Evolutionary conservation across 352 stramenopile species (phyloP), one percentile per base, ranked within the genome.

Genomic region (Globisporangium iwayamae): DNA sequence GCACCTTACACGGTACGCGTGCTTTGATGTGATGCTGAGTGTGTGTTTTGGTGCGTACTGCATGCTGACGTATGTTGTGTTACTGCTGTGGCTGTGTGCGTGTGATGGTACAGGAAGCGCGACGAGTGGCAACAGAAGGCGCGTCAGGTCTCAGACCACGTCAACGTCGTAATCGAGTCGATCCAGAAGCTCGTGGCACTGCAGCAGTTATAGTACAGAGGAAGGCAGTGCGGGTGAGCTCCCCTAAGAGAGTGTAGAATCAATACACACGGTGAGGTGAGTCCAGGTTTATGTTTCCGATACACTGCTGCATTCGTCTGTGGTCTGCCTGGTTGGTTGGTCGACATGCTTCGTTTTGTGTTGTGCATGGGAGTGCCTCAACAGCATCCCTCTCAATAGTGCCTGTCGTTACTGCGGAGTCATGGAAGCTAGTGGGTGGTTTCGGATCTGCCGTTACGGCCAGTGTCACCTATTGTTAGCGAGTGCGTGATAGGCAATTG

Each of bases 181-280:
- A 91, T 93, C 68, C 79, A 90, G 60, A 81, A 91, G 63, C 83
- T 92, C 55, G 85, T 75, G 32, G 64, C 74, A 4, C 75, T 93
- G 30, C 79, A 91, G 60, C 76, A 76, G 22, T 16, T 61, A 55
- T 67, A 62, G 28, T 30, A 39, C 25, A 14, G 25, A 25, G 28
- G 16, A 18, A 34, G 6, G 28, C 50, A 56, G 14, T 14, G 6
- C 22, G 1, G 28, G 48, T 52, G 46, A 18, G 32, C 2, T 13
- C 16, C 14, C 14, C 11, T 20, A 51, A 30, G 11, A 36, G 7
- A 13, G 34, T 45, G 41, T 16, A 47, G 41, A 48, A 48, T 38
- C 34, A 59, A 45, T 65, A 50, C 4, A 55, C 51, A 34, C 43
- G 18, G 43, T 48, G 43, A 22, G 43, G 32, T 8, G 32, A 36